phyloP scores from a whole-genome alignment of 768 basidiomycete genomes.

The Lactarius psammicola region DNA sequence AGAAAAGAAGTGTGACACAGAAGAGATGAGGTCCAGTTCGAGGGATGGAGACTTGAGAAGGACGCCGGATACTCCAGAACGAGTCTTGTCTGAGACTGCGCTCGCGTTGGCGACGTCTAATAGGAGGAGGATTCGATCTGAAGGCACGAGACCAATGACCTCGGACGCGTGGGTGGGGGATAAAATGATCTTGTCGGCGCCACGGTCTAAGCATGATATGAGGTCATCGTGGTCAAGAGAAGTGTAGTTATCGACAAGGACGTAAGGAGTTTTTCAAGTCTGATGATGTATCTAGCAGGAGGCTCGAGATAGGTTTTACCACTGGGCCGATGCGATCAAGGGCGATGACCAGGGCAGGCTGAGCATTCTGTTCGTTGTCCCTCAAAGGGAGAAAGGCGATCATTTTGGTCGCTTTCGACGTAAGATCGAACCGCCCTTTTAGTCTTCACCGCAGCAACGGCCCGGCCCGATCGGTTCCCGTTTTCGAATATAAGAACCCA shows the following conservation, averaged over 20 bases:
- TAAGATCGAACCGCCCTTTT: not conserved
- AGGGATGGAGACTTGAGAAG: constrained; percentile 71
- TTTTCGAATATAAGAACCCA: not conserved
- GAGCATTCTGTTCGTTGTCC: constrained; percentile 43
- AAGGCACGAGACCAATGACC: constrained; percentile 64
- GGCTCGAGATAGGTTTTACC: constrained; percentile 44
- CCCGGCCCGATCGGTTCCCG: not conserved
- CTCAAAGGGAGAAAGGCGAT: constrained; percentile 38
- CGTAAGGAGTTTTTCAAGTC: constrained; percentile 41
- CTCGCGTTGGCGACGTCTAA: constrained; percentile 72
- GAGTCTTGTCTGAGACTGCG: constrained; percentile 71
- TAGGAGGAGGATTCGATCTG: constrained; percentile 70
- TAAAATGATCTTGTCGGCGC: constrained; percentile 78
- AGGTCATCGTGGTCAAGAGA: constrained; percentile 52
- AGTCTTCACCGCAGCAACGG: constrained; percentile 1
- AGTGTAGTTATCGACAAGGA: constrained; percentile 54
- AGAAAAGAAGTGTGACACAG: constrained; percentile 71
- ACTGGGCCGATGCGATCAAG: constrained; percentile 78
- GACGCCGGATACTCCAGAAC: constrained; percentile 73
- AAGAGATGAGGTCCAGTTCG: constrained; percentile 73
- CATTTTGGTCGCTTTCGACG: constrained; percentile 28
- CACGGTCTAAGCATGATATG: constrained; percentile 68
- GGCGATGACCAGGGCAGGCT: constrained; percentile 48
- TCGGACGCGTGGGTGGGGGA: constrained; percentile 63
- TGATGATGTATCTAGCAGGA: constrained; percentile 33